phyloP scores from a whole-genome alignment of 495 filamentous ascomycete species.

The Entonaema liquescens region DNA sequence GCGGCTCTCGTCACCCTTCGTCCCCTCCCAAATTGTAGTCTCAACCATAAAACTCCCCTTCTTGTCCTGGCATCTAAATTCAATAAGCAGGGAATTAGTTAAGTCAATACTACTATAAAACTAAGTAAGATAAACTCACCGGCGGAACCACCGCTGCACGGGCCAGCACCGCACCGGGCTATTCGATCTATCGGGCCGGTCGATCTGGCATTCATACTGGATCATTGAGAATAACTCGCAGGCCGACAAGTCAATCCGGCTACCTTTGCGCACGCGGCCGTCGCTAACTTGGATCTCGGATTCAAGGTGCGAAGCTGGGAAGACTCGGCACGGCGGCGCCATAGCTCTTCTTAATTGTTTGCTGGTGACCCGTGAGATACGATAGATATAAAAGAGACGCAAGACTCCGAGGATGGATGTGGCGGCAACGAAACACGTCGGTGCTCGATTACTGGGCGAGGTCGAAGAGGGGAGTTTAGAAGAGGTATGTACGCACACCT shows the following conservation, averaged over 20 bases:
- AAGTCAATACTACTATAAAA: too few relatives aligned
- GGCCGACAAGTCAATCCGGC: slow-evolving; percentile 64
- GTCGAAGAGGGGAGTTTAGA: slow-evolving; percentile 70
- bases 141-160: slow-evolving; percentile 79
- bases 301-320: slow-evolving; percentile 63
- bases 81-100: neutral
- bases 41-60: slow-evolving; percentile 74
- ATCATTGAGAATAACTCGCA: slow-evolving; percentile 81
- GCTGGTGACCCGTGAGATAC: slow-evolving; percentile 3
- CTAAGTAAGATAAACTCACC: slow-evolving; percentile 55
- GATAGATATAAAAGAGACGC: neutral
- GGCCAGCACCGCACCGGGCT: slow-evolving; percentile 75
- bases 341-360: slow-evolving; percentile 50
- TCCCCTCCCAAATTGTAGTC: slow-evolving; percentile 79
- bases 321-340: slow-evolving; percentile 67
- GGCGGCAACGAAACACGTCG: slow-evolving; percentile 50
- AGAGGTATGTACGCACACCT: slow-evolving; percentile 61
- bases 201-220: slow-evolving; percentile 81
- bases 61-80: slow-evolving; percentile 73
- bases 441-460: slow-evolving; percentile 70
- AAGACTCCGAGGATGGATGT: slow-evolving; percentile 28
- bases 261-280: slow-evolving; percentile 61
- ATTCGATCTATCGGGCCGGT: slow-evolving; percentile 58
- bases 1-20: slow-evolving; percentile 12
- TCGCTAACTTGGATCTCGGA: slow-evolving; percentile 58